Evolutionary conservation across 2,329 filamentous ascomycete species (phyloP).

Genomic region (Colletotrichum sp.): DNA sequence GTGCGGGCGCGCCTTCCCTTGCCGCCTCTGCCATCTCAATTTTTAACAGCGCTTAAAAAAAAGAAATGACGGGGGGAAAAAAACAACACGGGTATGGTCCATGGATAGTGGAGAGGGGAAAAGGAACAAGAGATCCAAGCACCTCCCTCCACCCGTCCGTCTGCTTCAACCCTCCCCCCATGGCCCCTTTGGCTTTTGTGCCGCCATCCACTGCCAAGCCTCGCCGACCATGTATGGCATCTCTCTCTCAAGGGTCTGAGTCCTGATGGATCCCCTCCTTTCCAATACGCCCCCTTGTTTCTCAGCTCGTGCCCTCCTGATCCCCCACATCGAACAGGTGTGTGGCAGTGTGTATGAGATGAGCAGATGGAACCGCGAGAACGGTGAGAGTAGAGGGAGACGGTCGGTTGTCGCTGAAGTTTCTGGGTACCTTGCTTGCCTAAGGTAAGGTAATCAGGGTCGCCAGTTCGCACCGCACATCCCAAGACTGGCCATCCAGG

Average conservation of each 20-base stretch:
- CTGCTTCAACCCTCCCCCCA: neutral
- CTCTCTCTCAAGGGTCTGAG: neutral
- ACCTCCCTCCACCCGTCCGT: neutral
- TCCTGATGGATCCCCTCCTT: neutral
- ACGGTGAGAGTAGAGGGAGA: neutral
- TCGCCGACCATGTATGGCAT: neutral
- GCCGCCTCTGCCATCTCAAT: constrained; percentile 17
- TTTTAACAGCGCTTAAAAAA: constrained; percentile 5
- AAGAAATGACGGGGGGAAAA: neutral
- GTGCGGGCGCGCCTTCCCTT: neutral
- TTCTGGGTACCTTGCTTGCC: neutral
- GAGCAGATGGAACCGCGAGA: neutral
- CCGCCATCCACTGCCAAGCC: neutral
- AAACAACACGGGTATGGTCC: neutral
- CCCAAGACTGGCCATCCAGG: neutral
- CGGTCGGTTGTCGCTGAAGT: neutral
- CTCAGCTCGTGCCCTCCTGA: neutral
- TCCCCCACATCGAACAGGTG: neutral
- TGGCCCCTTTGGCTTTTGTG: neutral
- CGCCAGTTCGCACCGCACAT: neutral
- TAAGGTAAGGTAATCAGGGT: neutral
- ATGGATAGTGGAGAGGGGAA: neutral
- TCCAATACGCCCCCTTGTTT: neutral
- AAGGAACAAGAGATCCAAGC: neutral
- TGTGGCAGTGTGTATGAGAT: neutral